Percentiles rank a stretch among this genome's conserved stretches.
These are phyloP conservation scores for Nymphaea colorata DNA, from an alignment of 164 flowering plant genomes.

Conservation along the genomic window DNA sequence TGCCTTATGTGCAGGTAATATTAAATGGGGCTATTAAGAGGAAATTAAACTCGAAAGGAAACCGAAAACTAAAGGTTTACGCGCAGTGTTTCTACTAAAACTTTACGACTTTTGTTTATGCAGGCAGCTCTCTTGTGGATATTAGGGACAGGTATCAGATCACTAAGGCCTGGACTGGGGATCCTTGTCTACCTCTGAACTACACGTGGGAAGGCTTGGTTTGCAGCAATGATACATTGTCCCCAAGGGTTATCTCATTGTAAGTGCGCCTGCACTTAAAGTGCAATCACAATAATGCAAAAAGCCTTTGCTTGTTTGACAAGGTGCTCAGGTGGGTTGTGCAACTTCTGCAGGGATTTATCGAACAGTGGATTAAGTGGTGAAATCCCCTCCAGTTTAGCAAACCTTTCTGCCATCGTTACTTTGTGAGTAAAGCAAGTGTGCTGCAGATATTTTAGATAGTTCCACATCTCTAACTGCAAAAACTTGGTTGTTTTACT, in stretches of 20 bases:
- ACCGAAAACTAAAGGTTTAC: too few relatives aligned
- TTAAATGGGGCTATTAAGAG: too few relatives aligned
- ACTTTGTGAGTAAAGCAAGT: constrained; percentile 23
- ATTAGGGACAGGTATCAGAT: constrained; percentile 19
- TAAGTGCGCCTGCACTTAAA: constrained; percentile 9
- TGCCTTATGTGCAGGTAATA: too few relatives aligned
- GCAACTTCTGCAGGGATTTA: constrained; percentile 19
- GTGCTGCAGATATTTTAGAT: too few relatives aligned
- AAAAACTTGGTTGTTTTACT: background rate
- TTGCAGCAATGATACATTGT: constrained; percentile 14
- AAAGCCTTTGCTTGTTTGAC: too few relatives aligned
- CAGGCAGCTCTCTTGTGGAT: constrained; percentile 25
- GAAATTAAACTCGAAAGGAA: too few relatives aligned
- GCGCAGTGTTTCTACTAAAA: too few relatives aligned
- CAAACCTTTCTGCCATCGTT: constrained; percentile 17
- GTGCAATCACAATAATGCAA: too few relatives aligned
- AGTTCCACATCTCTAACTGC: too few relatives aligned
- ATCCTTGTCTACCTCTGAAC: constrained; percentile 33
- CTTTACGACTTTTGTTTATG: too few relatives aligned
- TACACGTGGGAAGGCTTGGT: constrained; percentile 30
- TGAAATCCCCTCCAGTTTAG: constrained; percentile 14
- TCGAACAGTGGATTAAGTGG: constrained; percentile 31
- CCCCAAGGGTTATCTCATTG: constrained; percentile 22
- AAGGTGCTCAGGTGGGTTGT: too few relatives aligned
- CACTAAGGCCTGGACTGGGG: constrained; percentile 37